phyloP scores from a whole-genome alignment of 768 basidiomycete species.

The Termitomyces sp. region DNA sequence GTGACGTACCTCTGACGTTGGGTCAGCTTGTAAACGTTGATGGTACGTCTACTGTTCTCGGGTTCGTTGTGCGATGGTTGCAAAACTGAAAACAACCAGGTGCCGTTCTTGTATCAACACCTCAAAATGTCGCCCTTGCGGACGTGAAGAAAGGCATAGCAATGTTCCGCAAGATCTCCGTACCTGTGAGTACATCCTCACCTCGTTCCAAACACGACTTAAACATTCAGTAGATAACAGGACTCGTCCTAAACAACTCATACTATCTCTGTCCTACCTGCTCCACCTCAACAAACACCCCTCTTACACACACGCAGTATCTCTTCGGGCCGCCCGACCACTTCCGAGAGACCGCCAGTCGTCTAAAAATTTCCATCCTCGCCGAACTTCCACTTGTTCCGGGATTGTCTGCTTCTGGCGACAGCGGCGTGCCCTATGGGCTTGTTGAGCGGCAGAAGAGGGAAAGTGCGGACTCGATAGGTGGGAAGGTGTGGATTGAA shows the following conservation, averaged over 20 bases:
- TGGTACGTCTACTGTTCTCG: slow-evolving; percentile 45
- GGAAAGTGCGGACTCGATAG: slow-evolving; percentile 8
- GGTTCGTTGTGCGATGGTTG: neutral
- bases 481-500: slow-evolving; percentile 15
- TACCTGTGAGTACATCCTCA: slow-evolving; percentile 60
- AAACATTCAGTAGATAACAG: slow-evolving; percentile 59
- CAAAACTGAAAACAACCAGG: slow-evolving; percentile 41
- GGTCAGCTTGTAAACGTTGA: slow-evolving; percentile 84
- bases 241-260: slow-evolving; percentile 85
- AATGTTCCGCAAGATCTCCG: slow-evolving; percentile 85
- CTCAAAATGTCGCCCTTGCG: slow-evolving; percentile 88
- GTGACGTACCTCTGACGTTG: slow-evolving; percentile 90
- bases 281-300: slow-evolving; percentile 23
- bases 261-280: slow-evolving; percentile 80
- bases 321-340: slow-evolving; percentile 68
- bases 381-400: slow-evolving; percentile 81
- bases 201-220: slow-evolving; percentile 4
- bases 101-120: slow-evolving; percentile 91
- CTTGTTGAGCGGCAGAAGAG: slow-evolving; percentile 13
- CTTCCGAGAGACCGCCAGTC: slow-evolving; percentile 57
- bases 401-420: slow-evolving; percentile 69
- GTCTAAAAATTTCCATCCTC: slow-evolving; percentile 60
- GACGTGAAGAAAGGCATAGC: slow-evolving; percentile 92
- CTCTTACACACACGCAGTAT: slow-evolving; percentile 36
- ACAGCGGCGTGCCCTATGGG: slow-evolving; percentile 44